Conservation (phyloP, 2,329 filamentous ascomycete species). For the Scedosporium boydii region DNA sequence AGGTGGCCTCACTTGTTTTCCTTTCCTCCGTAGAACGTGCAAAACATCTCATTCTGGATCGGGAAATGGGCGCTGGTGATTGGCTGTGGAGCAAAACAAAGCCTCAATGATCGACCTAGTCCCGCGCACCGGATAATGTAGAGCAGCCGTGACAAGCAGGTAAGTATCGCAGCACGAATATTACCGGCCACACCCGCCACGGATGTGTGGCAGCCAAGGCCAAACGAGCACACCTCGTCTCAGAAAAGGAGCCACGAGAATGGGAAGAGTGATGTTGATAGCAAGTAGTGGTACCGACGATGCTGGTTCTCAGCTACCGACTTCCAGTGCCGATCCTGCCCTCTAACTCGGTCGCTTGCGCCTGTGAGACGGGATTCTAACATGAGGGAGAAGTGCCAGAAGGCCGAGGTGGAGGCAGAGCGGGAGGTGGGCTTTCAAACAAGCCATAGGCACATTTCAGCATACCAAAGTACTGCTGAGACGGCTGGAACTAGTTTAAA, state of each 20-base stretch:
- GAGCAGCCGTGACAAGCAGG: neutral
- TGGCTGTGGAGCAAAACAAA: too few species aligned
- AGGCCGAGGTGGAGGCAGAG: neutral
- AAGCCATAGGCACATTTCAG: neutral
- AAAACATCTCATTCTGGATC: too few species aligned
- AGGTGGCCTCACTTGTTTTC: neutral
- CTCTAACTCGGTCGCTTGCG: neutral
- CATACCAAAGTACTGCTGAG: too few species aligned
- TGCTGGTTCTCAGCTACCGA: neutral
- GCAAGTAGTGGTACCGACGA: neutral
- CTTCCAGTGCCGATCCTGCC: neutral
- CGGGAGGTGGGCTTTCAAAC: neutral
- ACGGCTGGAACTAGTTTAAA: too few species aligned
- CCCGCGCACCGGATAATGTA: neutral
- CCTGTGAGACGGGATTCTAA: neutral
- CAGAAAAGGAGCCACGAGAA: neutral
- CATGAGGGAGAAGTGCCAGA: neutral
- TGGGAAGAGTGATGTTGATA: neutral
- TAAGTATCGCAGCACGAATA: neutral
- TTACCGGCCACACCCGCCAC: neutral
- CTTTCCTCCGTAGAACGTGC: neutral
- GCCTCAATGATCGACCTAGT: neutral
- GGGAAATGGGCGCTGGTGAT: too few species aligned
- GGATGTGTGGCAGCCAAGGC: neutral
- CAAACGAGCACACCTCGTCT: neutral